phyloP scores from a whole-genome alignment of 129 eudicot genomes.

The Escallonia herrerae region DNA sequence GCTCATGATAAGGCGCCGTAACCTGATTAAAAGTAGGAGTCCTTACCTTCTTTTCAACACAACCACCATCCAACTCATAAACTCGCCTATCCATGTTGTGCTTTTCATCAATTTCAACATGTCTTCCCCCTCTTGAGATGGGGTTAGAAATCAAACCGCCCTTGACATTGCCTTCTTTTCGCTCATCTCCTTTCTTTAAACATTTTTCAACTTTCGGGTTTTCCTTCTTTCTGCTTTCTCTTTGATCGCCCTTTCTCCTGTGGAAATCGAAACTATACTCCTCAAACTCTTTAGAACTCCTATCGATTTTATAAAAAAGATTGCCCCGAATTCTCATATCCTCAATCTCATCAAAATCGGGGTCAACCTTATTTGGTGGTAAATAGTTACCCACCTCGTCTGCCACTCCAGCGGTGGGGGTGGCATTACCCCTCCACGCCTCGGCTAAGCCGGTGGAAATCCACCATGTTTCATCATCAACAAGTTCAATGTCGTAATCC shows the following conservation, averaged over 20 bases:
- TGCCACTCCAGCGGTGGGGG: constrained; percentile 10
- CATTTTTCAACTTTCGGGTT: constrained; percentile 15
- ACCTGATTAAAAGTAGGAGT: constrained; percentile 77
- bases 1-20: constrained; percentile 87
- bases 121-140: constrained; percentile 1
- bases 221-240: constrained; percentile 21
- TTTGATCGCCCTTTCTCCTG: constrained; percentile 27
- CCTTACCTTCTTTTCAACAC: constrained; percentile 41
- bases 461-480: constrained; percentile 68
- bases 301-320: constrained; percentile 76
- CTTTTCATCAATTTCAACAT: background rate
- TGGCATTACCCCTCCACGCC: constrained; percentile 25
- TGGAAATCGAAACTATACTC: constrained; percentile 72
- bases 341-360: constrained; percentile 66
- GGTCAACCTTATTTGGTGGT: constrained; percentile 14
- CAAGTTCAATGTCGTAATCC: constrained; percentile 50
- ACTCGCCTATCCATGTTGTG: background rate
- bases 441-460: constrained; percentile 61
- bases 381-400: constrained; percentile 19
- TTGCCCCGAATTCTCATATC: constrained; percentile 76
- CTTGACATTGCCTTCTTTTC: constrained; percentile 23
- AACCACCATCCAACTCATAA: background rate
- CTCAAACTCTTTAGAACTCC: constrained; percentile 70
- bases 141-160: background rate
- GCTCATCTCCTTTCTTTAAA: constrained; percentile 18